Base-by-base conservation (phyloP, 257 asterid genomes). In the Solanum medicagineum region DNA sequence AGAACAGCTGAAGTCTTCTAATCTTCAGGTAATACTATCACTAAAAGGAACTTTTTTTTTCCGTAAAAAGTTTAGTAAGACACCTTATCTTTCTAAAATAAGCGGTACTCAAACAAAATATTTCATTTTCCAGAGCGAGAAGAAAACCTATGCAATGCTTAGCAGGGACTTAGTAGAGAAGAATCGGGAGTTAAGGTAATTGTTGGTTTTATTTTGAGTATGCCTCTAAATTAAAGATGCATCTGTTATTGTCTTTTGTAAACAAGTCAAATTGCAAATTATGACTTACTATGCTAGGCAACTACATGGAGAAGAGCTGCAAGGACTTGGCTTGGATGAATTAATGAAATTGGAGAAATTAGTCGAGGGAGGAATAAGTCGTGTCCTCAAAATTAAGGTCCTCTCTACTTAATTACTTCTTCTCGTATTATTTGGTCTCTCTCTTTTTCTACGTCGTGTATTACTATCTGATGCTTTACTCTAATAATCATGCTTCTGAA, bases 301-400 rank as follows among this genome's bases (percentile, higher is more conserved):
- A 83, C 96, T 95, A 7, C 87, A 84, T 65, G 98, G 97, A 86
- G 96, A 95, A 88, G 98, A 92, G 83, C 90, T 94, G 60, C 89
- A 91, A 85, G 98, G 88, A 49, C 98, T 95, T 79, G 86, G 87
- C 42, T 17, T 94, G 88, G 91, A 89, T 63, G 98, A 92, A 22
- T 84, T 95, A 91, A 86, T 89, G 57, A 95, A 81, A 90, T 92
- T 95, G 11, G 99, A 95, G 90, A 95, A 88, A 86, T 9, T 85
- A 89, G 86, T 93, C 0, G 93, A 91, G 88, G 86, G 90, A 12
- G 97, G 94, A 75, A 74, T 93, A 87, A 85, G 85, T 75, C 95
- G 94, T 49, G 88, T 95, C 10, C 84, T 60, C 16, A 93, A 91
- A 87, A 53, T 86, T 2, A 92, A 94, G 98, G 98, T 89, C 59